phyloP scores from a whole-genome alignment of 495 filamentous ascomycete species.

The Lentithecium fluviatile region DNA sequence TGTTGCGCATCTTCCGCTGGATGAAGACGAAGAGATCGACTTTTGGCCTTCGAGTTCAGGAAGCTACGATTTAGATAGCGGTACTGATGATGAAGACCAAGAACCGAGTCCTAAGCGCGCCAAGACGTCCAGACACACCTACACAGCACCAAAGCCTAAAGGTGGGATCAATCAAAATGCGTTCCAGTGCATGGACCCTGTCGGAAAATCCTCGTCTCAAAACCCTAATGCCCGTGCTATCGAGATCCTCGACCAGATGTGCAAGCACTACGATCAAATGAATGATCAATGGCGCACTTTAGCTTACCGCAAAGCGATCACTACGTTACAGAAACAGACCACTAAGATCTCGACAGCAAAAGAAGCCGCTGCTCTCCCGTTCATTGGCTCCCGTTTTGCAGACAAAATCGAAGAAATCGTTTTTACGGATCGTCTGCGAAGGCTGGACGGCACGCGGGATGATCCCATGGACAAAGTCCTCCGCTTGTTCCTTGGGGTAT shows the following conservation, averaged over 20 bases:
- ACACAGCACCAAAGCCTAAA: slow-evolving; percentile 36
- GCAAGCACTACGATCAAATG: slow-evolving; percentile 71
- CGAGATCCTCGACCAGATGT: slow-evolving; percentile 76
- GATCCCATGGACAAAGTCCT: slow-evolving; percentile 66
- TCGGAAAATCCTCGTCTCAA: slow-evolving; percentile 45
- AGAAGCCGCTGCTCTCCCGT: slow-evolving; percentile 66
- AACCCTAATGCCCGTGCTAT: slow-evolving; percentile 77
- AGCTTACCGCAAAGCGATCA: slow-evolving; percentile 79
- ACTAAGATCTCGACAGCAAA: slow-evolving; percentile 64
- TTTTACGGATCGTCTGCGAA: slow-evolving; percentile 67
- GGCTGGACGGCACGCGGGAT: slow-evolving; percentile 65
- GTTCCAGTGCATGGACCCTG: slow-evolving; percentile 69
- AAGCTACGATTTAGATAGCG: slow-evolving; percentile 15
- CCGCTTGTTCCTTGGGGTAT: slow-evolving; percentile 71
- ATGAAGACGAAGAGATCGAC: slow-evolving; percentile 35
- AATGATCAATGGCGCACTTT: slow-evolving; percentile 77
- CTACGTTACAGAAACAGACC: slow-evolving; percentile 65
- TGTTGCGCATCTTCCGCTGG: slow-evolving; percentile 50
- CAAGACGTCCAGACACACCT: slow-evolving; percentile 22
- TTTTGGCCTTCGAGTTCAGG: slow-evolving; percentile 24
- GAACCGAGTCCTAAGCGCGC: slow-evolving; percentile 4
- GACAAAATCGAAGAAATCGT: slow-evolving; percentile 92
- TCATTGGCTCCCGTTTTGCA: slow-evolving; percentile 74
- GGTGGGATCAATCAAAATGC: slow-evolving; percentile 46
- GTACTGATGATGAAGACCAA: slow-evolving; percentile 26